Base-by-base conservation (phyloP, 2,329 filamentous ascomycete genomes). In the Pseudogymnoascus sp. region DNA sequence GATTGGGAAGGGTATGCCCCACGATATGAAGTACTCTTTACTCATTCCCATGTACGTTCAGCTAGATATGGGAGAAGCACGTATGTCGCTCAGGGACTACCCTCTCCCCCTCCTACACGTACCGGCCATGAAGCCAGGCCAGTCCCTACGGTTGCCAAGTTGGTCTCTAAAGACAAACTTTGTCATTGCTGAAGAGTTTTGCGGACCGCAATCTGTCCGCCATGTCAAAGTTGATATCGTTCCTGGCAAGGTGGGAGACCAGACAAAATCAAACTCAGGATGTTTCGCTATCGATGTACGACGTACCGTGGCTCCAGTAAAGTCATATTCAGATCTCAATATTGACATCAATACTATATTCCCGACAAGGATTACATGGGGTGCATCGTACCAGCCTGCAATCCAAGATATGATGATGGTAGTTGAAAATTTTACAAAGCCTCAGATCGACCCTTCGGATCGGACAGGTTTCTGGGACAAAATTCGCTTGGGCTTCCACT, bases 321-420 rank as follows among this genome's bases (percentile, higher is more conserved):
- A 99, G 75, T 95, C 91, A 0, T 99, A 94, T 71, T 97, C 94
- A 0, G 89, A 97, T 70, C 92, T 97, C 73, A 84, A 83, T 34
- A 81, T 99, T 68, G 90, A 96, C 65, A 92, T 99, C 73, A 96
- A 97, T 73, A 97, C 93, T 2, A 89, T 87, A 60, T 84, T 93
- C 62, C 90, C 95, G 1, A 99, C 94, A 0, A 86, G 90, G 47
- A 93, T 99, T 60, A 97, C 93, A 0, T 99, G 94, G 95, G 92
- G 92, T 6, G 92, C 94, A 50, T 96, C 92, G 2, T 99, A 97
- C 70, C 95, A 99, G 70, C 94, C 95, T 28, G 93, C 93, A 1
- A 93, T 99, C 57, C 94, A 99, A 73, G 95, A 99, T 70, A 96
- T 97, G 89, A 99, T 99, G 94, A 97, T 97, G 83, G 92, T 92